phyloP scores from a whole-genome alignment of 192 early-diverging fungal species.

The Coemansia sp. region DNA sequence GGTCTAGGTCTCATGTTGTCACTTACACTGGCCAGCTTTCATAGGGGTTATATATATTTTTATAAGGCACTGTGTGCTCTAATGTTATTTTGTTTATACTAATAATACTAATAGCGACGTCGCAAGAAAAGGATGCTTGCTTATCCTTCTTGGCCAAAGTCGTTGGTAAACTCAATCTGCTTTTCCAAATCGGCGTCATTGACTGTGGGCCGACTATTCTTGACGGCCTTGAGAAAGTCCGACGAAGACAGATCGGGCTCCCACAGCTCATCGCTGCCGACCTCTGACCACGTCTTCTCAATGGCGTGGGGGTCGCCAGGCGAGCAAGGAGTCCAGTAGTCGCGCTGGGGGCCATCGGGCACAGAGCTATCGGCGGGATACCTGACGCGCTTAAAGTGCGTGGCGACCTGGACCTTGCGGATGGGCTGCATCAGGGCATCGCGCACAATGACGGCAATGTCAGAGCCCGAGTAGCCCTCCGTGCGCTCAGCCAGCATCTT shows the following conservation, averaged over 20 bases:
- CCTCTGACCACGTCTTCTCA: conserved; percentile 89
- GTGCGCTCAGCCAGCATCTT: conserved; percentile 76
- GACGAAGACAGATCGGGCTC: conserved; percentile 86
- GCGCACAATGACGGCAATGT: conserved; percentile 92
- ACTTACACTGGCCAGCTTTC: too few species aligned
- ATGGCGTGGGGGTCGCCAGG: conserved; percentile 86
- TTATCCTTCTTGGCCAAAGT: conserved; percentile 74
- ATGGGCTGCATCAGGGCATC: conserved; percentile 99
- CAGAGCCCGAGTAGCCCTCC: conserved; percentile 95
- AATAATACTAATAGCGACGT: conserved; percentile 6
- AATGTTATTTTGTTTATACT: background rate
- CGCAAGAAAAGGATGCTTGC: background rate
- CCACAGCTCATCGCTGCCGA: conserved; percentile 82
- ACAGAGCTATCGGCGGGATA: conserved; percentile 10
- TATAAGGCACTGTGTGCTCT: background rate
- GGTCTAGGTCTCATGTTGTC: too few species aligned
- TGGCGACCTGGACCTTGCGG: conserved; percentile 92
- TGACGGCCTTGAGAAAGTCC: conserved; percentile 87
- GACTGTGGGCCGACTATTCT: conserved; percentile 79
- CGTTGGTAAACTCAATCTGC: conserved; percentile 89
- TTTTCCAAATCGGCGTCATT: conserved; percentile 78
- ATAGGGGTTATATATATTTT: too few species aligned
- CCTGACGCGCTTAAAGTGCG: conserved; percentile 81
- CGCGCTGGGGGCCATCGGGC: conserved; percentile 16
- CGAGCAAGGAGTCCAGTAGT: conserved; percentile 90